Percentiles rank a stretch among this genome's conserved stretches.
phyloP scores from a whole-genome alignment of 805 yeast genomes.

The Ogataea paraovalis region DNA sequence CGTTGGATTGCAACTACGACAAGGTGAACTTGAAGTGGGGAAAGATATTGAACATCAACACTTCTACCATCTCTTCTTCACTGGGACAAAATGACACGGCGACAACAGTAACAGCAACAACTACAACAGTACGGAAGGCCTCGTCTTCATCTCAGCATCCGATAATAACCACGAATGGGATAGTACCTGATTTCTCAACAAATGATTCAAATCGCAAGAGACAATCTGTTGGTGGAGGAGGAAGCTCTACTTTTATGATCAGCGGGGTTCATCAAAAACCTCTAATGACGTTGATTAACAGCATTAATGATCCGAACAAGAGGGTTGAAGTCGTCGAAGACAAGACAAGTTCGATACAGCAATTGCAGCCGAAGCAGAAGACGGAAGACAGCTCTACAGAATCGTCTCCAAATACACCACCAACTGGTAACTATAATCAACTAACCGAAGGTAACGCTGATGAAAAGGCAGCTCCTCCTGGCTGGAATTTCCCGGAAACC shows the following conservation, averaged over 20 bases:
- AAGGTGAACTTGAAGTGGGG: conserved; percentile 43
- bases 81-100: too few relatives aligned
- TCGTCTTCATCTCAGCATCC: too few relatives aligned
- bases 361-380: not conserved
- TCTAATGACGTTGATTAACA: not conserved
- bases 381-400: too few relatives aligned
- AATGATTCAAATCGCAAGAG: too few relatives aligned
- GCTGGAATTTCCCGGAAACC: too few relatives aligned
- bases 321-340: not conserved
- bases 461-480: too few relatives aligned
- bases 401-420: not conserved
- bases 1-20: conserved; percentile 40
- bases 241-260: not conserved
- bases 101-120: not conserved
- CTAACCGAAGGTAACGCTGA: too few relatives aligned
- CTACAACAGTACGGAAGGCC: too few relatives aligned
- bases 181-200: too few relatives aligned
- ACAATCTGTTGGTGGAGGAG: too few relatives aligned
- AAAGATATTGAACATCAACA: conserved; percentile 31
- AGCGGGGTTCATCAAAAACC: not conserved
- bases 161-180: too few relatives aligned
- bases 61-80: not conserved
- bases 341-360: not conserved
- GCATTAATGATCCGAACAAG: not conserved
- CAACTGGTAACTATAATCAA: too few relatives aligned